phyloP scores from a whole-genome alignment of 75 land plant genomes.

The Pseudotsuga menziesii region DNA sequence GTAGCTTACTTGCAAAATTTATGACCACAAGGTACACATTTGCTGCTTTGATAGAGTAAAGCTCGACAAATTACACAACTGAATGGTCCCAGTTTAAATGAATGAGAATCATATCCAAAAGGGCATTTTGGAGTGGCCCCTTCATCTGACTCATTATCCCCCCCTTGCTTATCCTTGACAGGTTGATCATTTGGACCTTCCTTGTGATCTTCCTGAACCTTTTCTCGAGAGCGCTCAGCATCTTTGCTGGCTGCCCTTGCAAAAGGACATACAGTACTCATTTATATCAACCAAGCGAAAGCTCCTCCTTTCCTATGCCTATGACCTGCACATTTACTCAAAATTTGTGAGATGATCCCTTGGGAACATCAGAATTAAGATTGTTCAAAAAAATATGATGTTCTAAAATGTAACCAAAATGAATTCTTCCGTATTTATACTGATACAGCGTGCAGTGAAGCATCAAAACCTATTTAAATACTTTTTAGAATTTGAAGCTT shows the following conservation, averaged over 20 bases:
- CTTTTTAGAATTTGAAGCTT: not conserved
- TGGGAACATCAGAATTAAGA: no score
- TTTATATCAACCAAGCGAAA: not conserved
- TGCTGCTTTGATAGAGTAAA: constrained; percentile 74
- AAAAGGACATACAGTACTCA: constrained; percentile 51
- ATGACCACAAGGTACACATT: constrained; percentile 85
- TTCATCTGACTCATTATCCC: constrained; percentile 10
- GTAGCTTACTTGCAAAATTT: constrained; percentile 67
- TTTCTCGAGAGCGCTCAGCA: constrained; percentile 17
- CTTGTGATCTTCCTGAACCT: not conserved
- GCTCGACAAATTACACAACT: constrained; percentile 94
- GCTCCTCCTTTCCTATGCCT: not conserved
- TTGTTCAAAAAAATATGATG: no score
- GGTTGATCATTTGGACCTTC: constrained; percentile 8
- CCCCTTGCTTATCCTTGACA: constrained; percentile 13
- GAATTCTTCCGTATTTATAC: no score
- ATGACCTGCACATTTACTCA: not conserved
- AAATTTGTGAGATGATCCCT: not conserved
- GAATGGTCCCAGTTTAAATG: constrained; percentile 89
- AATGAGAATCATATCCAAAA: constrained; percentile 82
- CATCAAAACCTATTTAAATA: not conserved
- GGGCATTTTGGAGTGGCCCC: constrained; percentile 65
- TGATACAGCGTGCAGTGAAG: no score
- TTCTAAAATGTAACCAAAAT: no score
- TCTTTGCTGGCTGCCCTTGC: constrained; percentile 19